Base-by-base conservation (phyloP, 2,329 filamentous ascomycete species). In the Colletotrichum orchidophilum region DNA sequence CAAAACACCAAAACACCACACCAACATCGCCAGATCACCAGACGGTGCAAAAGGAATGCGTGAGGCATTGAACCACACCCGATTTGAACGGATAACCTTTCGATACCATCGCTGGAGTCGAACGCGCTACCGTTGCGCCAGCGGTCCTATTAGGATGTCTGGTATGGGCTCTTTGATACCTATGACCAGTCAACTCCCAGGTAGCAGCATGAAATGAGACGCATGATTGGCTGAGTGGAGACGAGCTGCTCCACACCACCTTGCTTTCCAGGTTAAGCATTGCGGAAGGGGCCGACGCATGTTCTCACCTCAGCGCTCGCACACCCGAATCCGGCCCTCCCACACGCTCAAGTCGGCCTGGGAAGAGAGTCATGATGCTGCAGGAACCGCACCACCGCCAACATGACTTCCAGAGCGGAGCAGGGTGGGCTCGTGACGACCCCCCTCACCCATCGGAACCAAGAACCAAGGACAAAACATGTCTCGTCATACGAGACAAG, bases 41-140 rank as follows among this genome's bases (percentile, higher is more conserved):
- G 31, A 39, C n/a, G 31, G 55, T 3, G 4, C 0, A 54, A 54
- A 54, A 52, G 24, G 49, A 26, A 52, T 52, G 21, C 6, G 3
- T 18, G 18, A 26, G 5, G 31, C 13, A 2, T 1, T 71, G 69
- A 71, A 39, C 69, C 69, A 59, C 55, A 63, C 69, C 69, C 18
- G 69, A 71, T 69, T 71, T 63, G 69, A 71, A 71, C 68, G 13
- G 68, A 71, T 63, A 71, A 71, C 68, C 68, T 71, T 71, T 68
- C 69, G 69, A 71, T 71, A 21, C 26, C n/a, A 18, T 5, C 29
- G 18, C 69, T 71, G 69, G 69, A 71, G 69, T 71, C 69, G 69
- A 71, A 71, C 53, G 69, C 69, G 69, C 69, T 71, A 69, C 64
- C 69, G 53, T 69, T 71, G 69, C 69, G 69, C 69, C 69, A 71